phyloP scores from a whole-genome alignment of 208 protist species.

The Leishmania amazonensis region DNA sequence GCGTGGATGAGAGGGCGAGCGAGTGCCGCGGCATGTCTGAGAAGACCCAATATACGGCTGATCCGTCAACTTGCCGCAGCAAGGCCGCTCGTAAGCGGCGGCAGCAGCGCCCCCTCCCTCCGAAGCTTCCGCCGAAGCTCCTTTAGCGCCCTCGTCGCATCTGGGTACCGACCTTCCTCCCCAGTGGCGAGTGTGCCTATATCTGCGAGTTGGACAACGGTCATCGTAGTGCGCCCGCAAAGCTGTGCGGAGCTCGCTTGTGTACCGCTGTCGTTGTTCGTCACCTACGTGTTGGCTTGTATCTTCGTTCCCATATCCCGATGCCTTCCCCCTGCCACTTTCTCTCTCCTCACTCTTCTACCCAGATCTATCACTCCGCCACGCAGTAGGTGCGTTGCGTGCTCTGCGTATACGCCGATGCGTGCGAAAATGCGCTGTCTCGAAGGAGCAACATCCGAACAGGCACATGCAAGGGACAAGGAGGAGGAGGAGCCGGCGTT shows the following conservation, averaged over 20 bases:
- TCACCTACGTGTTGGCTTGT: not conserved
- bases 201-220: not conserved
- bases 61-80: not conserved
- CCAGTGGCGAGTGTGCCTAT: not conserved
- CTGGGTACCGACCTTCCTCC: not conserved
- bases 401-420: not conserved
- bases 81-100: not conserved
- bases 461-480: not conserved
- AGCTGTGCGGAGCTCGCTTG: not conserved
- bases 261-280: not conserved
- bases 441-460: not conserved
- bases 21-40: not conserved
- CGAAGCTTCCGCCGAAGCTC: not conserved
- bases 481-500: not conserved
- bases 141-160: not conserved
- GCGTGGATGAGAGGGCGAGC: not conserved
- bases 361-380: not conserved
- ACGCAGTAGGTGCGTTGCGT: not conserved
- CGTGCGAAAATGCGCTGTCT: not conserved
- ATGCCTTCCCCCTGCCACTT: not conserved
- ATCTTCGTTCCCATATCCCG: not conserved
- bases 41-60: not conserved
- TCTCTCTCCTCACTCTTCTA: not conserved
- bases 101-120: not conserved
- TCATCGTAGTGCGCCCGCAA: not conserved